A percentile compares a stretch with the other conserved stretches of the same genome.
Conservation (phyloP, 352 stramenopile species). For the Globisporangium megalacanthum region DNA sequence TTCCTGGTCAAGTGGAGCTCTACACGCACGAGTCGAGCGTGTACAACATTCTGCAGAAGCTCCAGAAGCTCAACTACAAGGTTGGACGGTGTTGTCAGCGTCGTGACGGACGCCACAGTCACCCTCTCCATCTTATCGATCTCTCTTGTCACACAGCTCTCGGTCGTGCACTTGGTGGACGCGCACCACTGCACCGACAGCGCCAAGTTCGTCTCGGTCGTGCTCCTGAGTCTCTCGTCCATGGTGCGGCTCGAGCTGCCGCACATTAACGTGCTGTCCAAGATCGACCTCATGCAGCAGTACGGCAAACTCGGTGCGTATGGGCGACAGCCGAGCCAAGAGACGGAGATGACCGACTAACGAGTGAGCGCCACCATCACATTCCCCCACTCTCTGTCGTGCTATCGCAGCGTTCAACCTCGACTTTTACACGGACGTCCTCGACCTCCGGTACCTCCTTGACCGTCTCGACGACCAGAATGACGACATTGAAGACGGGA, state of each 20-base stretch:
- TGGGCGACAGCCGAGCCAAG: neutral
- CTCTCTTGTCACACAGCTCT: constrained; percentile 39
- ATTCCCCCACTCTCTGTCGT: neutral
- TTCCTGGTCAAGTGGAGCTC: constrained; percentile 98
- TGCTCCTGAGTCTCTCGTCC: constrained; percentile 94
- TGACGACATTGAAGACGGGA: constrained; percentile 37
- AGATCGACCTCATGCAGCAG: constrained; percentile 97
- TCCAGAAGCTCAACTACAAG: constrained; percentile 87
- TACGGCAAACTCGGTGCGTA: constrained; percentile 72
- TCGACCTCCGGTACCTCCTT: constrained; percentile 79
- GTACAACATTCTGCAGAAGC: constrained; percentile 92
- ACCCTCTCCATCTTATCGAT: constrained; percentile 18
- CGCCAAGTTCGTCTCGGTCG: constrained; percentile 97
- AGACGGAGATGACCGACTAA: neutral
- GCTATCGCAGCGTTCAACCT: constrained; percentile 67
- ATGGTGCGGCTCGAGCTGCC: constrained; percentile 98
- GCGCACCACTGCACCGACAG: constrained; percentile 91
- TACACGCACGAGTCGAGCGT: constrained; percentile 99
- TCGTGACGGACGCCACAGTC: neutral
- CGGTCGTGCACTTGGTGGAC: constrained; percentile 95
- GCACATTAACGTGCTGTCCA: constrained; percentile 98
- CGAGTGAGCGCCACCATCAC: too few relatives aligned
- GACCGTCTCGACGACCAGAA: constrained; percentile 73
- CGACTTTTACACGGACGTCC: constrained; percentile 85
- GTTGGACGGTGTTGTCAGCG: constrained; percentile 17